Evolutionary conservation across 2,329 filamentous ascomycete species (phyloP), one percentile per base, ranked within the genome.

Genomic region (Arthrinium phaeospermum): DNA sequence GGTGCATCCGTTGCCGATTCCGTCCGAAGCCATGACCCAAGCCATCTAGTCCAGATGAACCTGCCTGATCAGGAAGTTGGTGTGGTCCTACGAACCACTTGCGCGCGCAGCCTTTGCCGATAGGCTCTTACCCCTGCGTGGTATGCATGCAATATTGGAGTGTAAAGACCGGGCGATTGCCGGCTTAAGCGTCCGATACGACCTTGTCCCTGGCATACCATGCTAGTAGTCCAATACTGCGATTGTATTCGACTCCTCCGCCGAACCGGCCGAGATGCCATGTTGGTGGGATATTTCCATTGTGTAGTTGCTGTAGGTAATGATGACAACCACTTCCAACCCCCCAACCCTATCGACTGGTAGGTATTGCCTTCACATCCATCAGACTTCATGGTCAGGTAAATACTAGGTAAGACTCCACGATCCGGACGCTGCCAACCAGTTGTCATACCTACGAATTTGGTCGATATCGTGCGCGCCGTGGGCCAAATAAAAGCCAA

Each of bases 61-160:
- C 57, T 64, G 13, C 57, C 57, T 64, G 4, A 64, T 64, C 22
- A 41, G 57, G 57, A n/a, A 64, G 57, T 41, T n/a, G 8, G 57
- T n/a, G n/a, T n/a, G 34, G 41, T n/a, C 10, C 19, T 12, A 64
- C 4, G 22, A 24, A 41, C 19, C 4, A 41, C 22, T 16, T 34
- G 51, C 27, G 6, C 8, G 19, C 8, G 22, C 27, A 19, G 37
- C 53, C 53, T 22, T 10, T 64, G 34, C 34, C 22, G 19, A 64
- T n/a, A 64, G 34, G 57, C 10, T 64, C 8, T 19, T 4, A 22
- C 34, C 57, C 57, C 10, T 64, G 57, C 57, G 41, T 41, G n/a
- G 4, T 41, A 61, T 37, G 53, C 57, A 64, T 41, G 34, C 57
- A 64, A 41, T n/a, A 41, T 22, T 64, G 57, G 57, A 14, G 34